These are phyloP conservation scores for Exsudoporus frostii DNA, from an alignment of 768 basidiomycete genomes.

Conservation along the genomic window DNA sequence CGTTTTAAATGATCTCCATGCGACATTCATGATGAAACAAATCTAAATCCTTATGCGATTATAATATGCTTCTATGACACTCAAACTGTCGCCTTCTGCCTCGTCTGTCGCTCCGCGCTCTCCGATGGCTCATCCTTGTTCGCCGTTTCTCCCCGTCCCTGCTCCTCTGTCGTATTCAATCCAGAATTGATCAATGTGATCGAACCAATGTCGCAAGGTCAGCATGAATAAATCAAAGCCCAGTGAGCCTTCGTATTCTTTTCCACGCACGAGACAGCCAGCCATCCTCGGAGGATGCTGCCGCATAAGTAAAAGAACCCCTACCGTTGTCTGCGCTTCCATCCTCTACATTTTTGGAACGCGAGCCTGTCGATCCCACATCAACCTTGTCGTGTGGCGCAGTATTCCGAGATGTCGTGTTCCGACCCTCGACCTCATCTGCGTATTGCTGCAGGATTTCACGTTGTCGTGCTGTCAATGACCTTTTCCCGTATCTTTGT, in stretches of 20 bases:
- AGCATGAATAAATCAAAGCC: conserved; percentile 60
- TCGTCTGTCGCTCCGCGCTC: conserved; percentile 44
- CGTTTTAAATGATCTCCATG: conserved; percentile 13
- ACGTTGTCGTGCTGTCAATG: conserved; percentile 78
- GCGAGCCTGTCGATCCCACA: conserved; percentile 13
- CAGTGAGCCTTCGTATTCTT: conserved; percentile 65
- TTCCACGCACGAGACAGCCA: conserved; percentile 72
- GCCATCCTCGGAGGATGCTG: conserved; percentile 52
- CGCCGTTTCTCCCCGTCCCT: conserved; percentile 19
- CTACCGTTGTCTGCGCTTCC: conserved; percentile 58
- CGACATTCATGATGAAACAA: conserved; percentile 16
- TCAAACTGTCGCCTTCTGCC: conserved; percentile 49
- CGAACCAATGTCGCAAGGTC: conserved; percentile 31
- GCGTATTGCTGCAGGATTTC: conserved; percentile 87
- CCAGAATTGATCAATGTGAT: conserved; percentile 26
- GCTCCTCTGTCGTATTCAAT: conserved; percentile 28
- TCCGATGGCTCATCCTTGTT: conserved; percentile 34
- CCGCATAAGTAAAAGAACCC: conserved; percentile 59
- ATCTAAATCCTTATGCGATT: conserved; percentile 17
- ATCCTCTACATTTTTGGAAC: conserved; percentile 22
- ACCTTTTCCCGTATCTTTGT: conserved; percentile 43
- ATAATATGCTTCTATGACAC: conserved; percentile 31
- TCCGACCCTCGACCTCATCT: conserved; percentile 84
- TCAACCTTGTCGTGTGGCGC: conserved; percentile 18
- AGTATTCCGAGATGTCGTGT: conserved; percentile 15